phyloP scores from a whole-genome alignment of 768 basidiomycete genomes.

The Imleria badia region DNA sequence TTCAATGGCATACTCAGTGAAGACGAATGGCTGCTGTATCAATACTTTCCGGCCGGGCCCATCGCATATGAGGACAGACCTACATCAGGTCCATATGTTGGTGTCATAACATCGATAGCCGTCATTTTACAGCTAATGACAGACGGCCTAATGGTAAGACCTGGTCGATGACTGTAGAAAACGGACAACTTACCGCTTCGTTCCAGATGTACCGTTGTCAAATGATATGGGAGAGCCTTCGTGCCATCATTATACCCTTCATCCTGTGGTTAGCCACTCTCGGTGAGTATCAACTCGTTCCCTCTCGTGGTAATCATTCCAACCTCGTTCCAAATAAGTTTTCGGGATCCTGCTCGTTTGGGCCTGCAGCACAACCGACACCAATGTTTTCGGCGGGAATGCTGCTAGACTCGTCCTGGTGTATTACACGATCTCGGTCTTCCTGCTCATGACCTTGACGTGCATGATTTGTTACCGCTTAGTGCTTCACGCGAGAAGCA shows the following conservation, averaged over 20 bases:
- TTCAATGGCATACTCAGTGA: no score
- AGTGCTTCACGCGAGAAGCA: background rate
- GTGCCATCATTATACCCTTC: constrained; percentile 9
- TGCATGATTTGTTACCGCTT: background rate
- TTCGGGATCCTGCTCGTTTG: constrained; percentile 2
- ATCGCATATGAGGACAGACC: no score
- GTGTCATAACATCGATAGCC: no score
- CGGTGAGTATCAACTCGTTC: constrained; percentile 1
- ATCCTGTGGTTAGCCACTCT: constrained; percentile 15
- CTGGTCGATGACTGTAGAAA: background rate
- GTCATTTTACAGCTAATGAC: no score
- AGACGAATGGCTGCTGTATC: no score
- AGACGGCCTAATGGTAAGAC: no score
- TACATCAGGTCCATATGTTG: no score
- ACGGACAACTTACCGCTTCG: background rate
- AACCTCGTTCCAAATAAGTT: background rate
- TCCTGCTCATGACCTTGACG: constrained; percentile 5
- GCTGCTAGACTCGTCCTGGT: background rate
- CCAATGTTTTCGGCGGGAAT: background rate
- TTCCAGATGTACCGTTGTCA: constrained; percentile 38
- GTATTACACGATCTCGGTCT: constrained; percentile 1
- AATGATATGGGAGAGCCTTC: constrained; percentile 30
- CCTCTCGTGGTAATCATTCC: background rate
- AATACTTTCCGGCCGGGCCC: no score
- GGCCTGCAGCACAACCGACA: background rate